These are phyloP conservation scores for Pistacia vera DNA, from an alignment of 345 rosid genomes.

Conservation along the genomic window DNA sequence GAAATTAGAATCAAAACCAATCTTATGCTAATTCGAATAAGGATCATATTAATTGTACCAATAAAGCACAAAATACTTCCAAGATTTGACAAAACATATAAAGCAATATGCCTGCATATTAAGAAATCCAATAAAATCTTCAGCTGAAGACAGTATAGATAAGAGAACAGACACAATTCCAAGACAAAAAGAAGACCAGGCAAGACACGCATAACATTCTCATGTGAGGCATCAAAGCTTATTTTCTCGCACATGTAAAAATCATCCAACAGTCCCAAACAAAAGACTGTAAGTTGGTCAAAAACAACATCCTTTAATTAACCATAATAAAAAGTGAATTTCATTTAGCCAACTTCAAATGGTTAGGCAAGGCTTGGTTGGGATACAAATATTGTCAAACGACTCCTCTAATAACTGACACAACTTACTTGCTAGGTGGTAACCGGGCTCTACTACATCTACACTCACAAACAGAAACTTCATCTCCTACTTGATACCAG, in stretches of 20 bases:
- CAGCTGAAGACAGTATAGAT: neutral
- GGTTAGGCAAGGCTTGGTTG: neutral
- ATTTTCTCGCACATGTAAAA: conserved; percentile 6
- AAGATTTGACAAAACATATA: neutral
- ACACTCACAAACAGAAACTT: conserved; percentile 85
- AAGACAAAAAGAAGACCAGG: neutral
- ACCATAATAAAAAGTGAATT: neutral
- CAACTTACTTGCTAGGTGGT: conserved; percentile 94
- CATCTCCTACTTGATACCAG: conserved; percentile 73
- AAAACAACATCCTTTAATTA: neutral
- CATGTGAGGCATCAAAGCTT: neutral
- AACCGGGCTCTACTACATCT: conserved; percentile 82
- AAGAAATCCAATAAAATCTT: neutral
- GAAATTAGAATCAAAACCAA: neutral
- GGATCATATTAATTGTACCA: neutral
- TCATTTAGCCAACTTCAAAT: neutral
- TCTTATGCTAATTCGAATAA: neutral
- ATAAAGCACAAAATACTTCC: neutral
- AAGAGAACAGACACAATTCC: neutral
- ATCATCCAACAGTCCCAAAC: neutral
- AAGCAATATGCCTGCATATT: neutral
- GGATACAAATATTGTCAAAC: neutral
- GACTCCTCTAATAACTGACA: neutral
- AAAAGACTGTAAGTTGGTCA: neutral
- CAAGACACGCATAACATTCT: neutral